Base-by-base conservation (phyloP, 768 basidiomycete genomes). In the Exidia glandulosa region DNA sequence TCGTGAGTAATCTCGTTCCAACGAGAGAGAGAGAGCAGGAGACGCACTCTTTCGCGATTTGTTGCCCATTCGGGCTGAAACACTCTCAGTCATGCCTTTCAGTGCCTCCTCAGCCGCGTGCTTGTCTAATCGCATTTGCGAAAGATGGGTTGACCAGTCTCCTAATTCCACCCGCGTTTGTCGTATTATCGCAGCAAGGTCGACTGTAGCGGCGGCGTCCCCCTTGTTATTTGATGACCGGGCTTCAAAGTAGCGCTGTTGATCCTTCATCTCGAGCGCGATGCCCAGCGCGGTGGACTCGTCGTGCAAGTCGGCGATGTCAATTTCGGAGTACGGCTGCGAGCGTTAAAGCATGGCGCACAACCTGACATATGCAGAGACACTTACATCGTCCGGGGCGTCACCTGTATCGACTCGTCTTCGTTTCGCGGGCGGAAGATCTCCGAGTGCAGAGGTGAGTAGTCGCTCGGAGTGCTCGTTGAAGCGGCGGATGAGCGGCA, bases 401-500 rank as follows among this genome's bases (percentile, higher is more conserved):
- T 75, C 68, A 32, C 69, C 67, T 30, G 66, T 76, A 54, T 76
- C 74, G 36, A 79, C 63, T 59, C 85, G 79, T 60, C 78, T 77
- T 62, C 86, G 83, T 70, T 90, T 90, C 23, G 77, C 69, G 10
- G 83, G 74, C 41, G 78, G 78, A 3, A 72, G 68, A 57, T 86
- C 83, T 10, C 85, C 85, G 66, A 91, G 66, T 3, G 88, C 86
- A 47, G 90, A 85, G 60, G 88, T 86, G 14, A 98, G 75, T 10
- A 97, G 75, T 64, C 93, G 76, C 65, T 95, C 92, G 0, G 93
- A 96, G 71, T 99, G 96, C 67, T 97, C 93, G 67, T 98, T 99
- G 74, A 99, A 98, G 69, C 94, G 90, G 56, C 95, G 81, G 64
- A 99, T 98, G 54, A 98, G 79, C 0, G 96, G 96, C 27, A 99